Conservation (phyloP, 2,329 filamentous ascomycete species). For the Pseudophaeomoniella oleicola region DNA sequence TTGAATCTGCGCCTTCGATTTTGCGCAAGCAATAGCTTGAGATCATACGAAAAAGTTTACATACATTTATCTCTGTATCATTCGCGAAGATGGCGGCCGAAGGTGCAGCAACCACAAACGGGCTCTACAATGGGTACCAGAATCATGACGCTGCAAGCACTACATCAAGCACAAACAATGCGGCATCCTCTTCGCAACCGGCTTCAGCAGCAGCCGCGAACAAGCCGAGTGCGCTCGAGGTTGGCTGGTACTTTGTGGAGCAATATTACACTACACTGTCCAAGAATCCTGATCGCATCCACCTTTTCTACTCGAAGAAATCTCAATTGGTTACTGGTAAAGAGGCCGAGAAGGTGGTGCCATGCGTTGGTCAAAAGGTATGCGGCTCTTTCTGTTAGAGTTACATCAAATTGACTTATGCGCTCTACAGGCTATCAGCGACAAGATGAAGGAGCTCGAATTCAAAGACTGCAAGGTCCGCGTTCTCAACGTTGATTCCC, state of each 20-base stretch:
- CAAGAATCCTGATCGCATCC: slow-evolving; percentile 85
- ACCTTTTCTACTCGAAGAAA: slow-evolving; percentile 89
- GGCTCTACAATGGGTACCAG: background rate
- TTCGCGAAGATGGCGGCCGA: background rate
- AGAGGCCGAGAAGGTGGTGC: slow-evolving; percentile 76
- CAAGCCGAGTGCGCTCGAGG: slow-evolving; percentile 52
- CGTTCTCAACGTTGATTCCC: slow-evolving; percentile 93
- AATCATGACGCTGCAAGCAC: background rate
- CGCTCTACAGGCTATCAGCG: slow-evolving; percentile 72
- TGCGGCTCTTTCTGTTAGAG: slow-evolving; percentile 8
- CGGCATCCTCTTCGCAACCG: background rate
- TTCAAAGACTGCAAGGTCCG: slow-evolving; percentile 98
- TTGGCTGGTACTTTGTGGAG: slow-evolving; percentile 99
- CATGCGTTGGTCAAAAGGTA: slow-evolving; percentile 79
- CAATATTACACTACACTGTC: slow-evolving; percentile 98
- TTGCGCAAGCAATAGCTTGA: too few species aligned
- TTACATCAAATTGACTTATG: too few species aligned
- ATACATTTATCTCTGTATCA: too few species aligned
- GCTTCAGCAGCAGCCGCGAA: slow-evolving; percentile 16
- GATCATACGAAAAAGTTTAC: too few species aligned
- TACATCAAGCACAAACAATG: background rate
- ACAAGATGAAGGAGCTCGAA: slow-evolving; percentile 82
- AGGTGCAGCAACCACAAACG: background rate
- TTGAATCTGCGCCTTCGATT: too few species aligned
- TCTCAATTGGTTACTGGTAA: slow-evolving; percentile 89